Conservation (phyloP, 2,329 filamentous ascomycete genomes). For the Lasiodiplodia gonubiensis region DNA sequence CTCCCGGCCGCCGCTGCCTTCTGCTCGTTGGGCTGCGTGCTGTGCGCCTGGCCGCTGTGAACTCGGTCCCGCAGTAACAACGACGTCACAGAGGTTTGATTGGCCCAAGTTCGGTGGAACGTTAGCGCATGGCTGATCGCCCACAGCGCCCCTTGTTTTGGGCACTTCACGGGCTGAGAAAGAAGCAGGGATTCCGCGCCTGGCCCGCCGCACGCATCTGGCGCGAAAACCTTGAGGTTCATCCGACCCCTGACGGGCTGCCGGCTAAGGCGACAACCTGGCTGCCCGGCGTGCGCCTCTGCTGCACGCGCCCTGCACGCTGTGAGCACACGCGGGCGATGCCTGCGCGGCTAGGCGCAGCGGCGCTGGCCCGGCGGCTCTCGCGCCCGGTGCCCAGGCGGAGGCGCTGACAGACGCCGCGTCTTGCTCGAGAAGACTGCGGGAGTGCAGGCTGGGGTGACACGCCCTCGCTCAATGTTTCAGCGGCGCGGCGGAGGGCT, state of each 20-base stretch:
- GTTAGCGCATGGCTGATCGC: slow-evolving; percentile 22
- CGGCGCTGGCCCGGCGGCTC: slow-evolving; percentile 3
- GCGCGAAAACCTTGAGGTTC: slow-evolving; percentile 19
- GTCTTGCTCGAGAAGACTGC: slow-evolving; percentile 12
- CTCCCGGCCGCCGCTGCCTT: neutral
- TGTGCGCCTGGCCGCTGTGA: slow-evolving; percentile 9
- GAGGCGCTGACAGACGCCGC: slow-evolving; percentile 16
- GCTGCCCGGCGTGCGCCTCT: neutral
- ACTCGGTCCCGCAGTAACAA: neutral
- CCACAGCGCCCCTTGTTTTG: slow-evolving; percentile 20
- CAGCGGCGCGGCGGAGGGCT: slow-evolving; percentile 24
- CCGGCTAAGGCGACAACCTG: slow-evolving; percentile 20
- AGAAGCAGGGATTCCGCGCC: slow-evolving; percentile 17
- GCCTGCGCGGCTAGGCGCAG: neutral
- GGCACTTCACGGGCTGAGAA: slow-evolving; percentile 16
- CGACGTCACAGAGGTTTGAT: slow-evolving; percentile 18
- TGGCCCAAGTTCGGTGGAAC: slow-evolving; percentile 12
- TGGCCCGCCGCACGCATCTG: slow-evolving; percentile 23
- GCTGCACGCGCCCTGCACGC: slow-evolving; percentile 4
- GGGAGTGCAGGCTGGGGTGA: slow-evolving; percentile 18
- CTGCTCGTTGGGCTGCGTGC: neutral
- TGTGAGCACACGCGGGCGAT: neutral
- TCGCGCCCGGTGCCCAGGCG: slow-evolving; percentile 9
- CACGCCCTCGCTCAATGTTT: slow-evolving; percentile 24
- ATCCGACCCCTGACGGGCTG: slow-evolving; percentile 20